Evolutionary conservation across 1,284 basidiomycete species (phyloP), one percentile per base, ranked within the genome.

Genomic region (Sanguinoderma infundibulare): DNA sequence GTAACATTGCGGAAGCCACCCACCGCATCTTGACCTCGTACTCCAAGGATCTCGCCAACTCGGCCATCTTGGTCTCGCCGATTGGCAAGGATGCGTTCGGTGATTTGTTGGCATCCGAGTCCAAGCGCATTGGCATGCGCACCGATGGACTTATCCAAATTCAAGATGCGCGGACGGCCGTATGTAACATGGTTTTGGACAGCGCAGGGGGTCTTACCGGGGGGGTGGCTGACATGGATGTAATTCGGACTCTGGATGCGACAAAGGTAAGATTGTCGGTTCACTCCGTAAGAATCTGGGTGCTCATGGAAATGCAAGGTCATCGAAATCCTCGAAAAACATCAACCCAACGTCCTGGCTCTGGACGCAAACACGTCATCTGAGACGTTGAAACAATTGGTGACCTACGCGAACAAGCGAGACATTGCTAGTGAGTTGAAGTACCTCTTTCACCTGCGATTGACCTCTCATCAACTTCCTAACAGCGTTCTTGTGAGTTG

Each of bases 1-100:
- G 96, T 26, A 99, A 99, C 73, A 87, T 99, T 51, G 94, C 96
- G 1, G 94, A 98, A 72, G 94, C 95, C 0, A 85, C 95, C 2
- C 86, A 92, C 68, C 83, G 90, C 24, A 72, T 90, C 8, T 74
- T 88, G 32, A 71, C 75, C 17, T 76, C 80, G 34, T 73, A 72
- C 47, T 74, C 76, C 26, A 67, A 75, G 26, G 69, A 69, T 12
- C 60, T 73, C 15, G 73, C 79, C 20, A 44, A 67, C 15, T 58
- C 69, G 1, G 79, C 82, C 0, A 65, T 89, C 6, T 77, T 94
- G 42, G 74, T 94, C 2, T 84, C 91, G 10, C 84, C 86, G 7
- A 74, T 90, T 22, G 91, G 88, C 0, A 70, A 81, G 51, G 95
- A 97, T 72, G 76, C 83, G 0, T 90, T 94, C 68, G 93, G 90